phyloP scores from a whole-genome alignment of 495 filamentous ascomycete genomes.

The Neurospora sp. region DNA sequence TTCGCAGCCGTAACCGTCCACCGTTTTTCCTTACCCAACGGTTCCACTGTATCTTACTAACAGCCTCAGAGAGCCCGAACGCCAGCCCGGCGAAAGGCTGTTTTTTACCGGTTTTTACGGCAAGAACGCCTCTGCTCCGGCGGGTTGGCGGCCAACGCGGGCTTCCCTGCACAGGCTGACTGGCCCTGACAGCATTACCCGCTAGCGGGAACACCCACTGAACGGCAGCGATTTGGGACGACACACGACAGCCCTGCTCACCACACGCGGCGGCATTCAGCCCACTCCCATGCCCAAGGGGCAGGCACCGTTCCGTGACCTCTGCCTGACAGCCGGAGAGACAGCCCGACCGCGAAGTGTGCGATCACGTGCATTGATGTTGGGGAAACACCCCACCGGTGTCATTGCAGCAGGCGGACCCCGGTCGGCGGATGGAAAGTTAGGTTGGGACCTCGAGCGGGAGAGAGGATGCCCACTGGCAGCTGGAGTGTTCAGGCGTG shows the following conservation, averaged over 20 bases:
- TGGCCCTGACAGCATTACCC: not conserved
- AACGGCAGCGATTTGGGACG: not conserved
- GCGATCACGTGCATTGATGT: not conserved
- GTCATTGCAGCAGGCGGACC: not conserved
- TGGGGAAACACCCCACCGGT: not conserved
- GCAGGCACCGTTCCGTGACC: not conserved
- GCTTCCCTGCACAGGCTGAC: not conserved
- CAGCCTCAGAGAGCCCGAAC: not conserved
- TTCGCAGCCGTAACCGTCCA: slow-evolving; percentile 11
- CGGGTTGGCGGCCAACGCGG: not conserved
- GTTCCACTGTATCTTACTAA: not conserved
- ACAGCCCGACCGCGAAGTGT: not conserved
- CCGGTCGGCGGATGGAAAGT: not conserved
- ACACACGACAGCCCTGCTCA: not conserved
- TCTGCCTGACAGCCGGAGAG: not conserved
- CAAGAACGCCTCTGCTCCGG: not conserved
- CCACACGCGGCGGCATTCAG: not conserved
- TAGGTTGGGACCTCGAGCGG: not conserved
- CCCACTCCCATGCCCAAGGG: not conserved
- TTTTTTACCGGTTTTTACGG: not conserved
- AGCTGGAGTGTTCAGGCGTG: not conserved
- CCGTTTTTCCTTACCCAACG: slow-evolving; percentile 13
- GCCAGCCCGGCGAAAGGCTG: not conserved
- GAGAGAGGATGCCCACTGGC: not conserved
- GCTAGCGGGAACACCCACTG: not conserved